Evolutionary conservation across 192 early-diverging fungal species (phyloP), one percentile per base, ranked within the genome.

Genomic region (Podila verticillata): DNA sequence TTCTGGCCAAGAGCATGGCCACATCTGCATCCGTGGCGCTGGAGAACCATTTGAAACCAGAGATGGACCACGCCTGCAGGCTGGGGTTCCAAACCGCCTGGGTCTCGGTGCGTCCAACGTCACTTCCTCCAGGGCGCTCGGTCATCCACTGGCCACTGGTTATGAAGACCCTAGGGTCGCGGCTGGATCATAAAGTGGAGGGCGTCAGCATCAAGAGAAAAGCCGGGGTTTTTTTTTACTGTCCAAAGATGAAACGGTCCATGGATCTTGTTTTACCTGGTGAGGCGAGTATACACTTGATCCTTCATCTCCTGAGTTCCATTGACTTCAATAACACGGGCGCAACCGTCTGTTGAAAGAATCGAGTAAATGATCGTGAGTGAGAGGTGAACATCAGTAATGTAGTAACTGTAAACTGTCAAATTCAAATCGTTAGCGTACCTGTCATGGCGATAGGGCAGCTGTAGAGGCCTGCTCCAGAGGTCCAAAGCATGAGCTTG

Each of bases 71-170:
- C 32, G 72, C 61, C 32, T 84, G 72, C 22, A 68, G 47, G 10
- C 72, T 47, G 7, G 85, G 78, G 17, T 80, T 57, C 77, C 77
- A 80, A 5, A 80, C 77, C 0, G 92, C 92, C 32, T 75, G 70
- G 0, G 92, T 91, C 70, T 93, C 91, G 17, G 91, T 89, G 4
- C 78, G 75, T 4, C 82, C 86, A 30, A 93, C 87, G 63, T 93
- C 92, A 22, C 82, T 85, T 28, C 91, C 92, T 57, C 91, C 91
- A 19, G 90, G 89, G 13, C 91, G 75, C 68, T 94, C 92, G 4
- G 91, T 94, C 92, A 93, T 94, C 91, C 91, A 93, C 72, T 94
- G 92, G 8, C 91, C 91, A 63, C 84, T 86, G 36, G 89, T 93
- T 79, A 88, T 88, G 60, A 91, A 91, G 13, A 56, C 28, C 9